Conservation (phyloP, 2,329 filamentous ascomycete species). For the Myriosclerotinia scirpicola region DNA sequence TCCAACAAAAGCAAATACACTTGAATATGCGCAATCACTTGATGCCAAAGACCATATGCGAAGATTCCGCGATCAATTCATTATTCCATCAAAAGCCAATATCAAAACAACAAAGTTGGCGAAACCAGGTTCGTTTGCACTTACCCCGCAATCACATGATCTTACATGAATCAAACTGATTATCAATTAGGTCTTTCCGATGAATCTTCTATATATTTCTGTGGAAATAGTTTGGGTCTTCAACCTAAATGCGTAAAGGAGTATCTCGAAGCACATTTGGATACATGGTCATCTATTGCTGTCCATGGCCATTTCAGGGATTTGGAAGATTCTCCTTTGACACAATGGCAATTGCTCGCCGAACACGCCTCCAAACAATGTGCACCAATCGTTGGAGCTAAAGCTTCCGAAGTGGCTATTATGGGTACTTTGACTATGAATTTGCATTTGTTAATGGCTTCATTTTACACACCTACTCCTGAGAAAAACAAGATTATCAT, state of each 20-base stretch:
- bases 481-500: conserved; percentile 66
- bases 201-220: conserved; percentile 71
- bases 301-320: conserved; percentile 80
- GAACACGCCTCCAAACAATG: conserved; percentile 70
- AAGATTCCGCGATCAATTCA: conserved; percentile 67
- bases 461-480: conserved; percentile 64
- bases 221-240: conserved; percentile 84
- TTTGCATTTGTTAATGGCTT: conserved; percentile 66
- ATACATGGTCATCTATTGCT: conserved; percentile 81
- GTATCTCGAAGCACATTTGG: conserved; percentile 70
- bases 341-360: conserved; percentile 76
- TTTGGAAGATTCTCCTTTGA: conserved; percentile 65
- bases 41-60: conserved; percentile 62
- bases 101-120: conserved; percentile 59
- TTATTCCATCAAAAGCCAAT: conserved; percentile 73
- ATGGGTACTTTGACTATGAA: conserved; percentile 84
- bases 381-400: conserved; percentile 72
- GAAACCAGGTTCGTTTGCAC: conserved; percentile 20
- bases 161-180: neutral
- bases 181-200: conserved; percentile 26
- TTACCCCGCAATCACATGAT: conserved; percentile 15
- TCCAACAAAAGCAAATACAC: conserved; percentile 46
- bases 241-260: conserved; percentile 69
- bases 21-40: conserved; percentile 52
- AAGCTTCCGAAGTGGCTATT: conserved; percentile 71